Conservation (phyloP, 2,329 filamentous ascomycete genomes). For the Sporothrix brunneoviolacea region DNA sequence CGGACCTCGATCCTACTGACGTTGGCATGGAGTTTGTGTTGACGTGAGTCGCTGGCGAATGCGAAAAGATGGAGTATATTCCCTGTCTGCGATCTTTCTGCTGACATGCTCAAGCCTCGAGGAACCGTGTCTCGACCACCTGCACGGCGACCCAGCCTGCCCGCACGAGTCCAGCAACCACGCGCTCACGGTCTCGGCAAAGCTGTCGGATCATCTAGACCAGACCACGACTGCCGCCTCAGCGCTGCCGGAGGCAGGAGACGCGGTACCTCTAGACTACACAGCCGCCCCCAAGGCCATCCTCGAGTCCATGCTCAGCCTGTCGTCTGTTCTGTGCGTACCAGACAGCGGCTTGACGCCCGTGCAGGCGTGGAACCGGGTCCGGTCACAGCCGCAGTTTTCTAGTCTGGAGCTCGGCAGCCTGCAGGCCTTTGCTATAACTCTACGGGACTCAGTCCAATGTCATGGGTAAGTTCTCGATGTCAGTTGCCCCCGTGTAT, state of each 20-base stretch:
- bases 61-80: no score
- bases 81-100: neutral
- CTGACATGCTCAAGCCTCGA: neutral
- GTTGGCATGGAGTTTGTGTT: conserved; percentile 16
- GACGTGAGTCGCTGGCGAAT: neutral
- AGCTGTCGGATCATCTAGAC: neutral
- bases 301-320: conserved; percentile 8
- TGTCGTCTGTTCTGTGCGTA: conserved; percentile 3
- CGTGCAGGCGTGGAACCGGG: conserved; percentile 12
- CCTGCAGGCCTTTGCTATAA: neutral
- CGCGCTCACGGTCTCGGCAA: conserved; percentile 6
- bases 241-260: no score
- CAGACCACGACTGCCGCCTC: no score
- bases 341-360: conserved; percentile 10
- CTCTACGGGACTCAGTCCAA: conserved; percentile 3
- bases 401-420: neutral
- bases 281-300: neutral
- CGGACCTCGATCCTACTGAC: conserved; percentile 9
- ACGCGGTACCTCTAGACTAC: no score
- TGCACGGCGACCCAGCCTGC: neutral
- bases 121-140: conserved; percentile 11
- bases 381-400: conserved; percentile 10
- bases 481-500: no score
- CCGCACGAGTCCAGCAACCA: conserved; percentile 5
- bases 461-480: no score